Evolutionary conservation across 2,329 filamentous ascomycete species (phyloP).

Genomic region (Colletotrichum eleusines): DNA sequence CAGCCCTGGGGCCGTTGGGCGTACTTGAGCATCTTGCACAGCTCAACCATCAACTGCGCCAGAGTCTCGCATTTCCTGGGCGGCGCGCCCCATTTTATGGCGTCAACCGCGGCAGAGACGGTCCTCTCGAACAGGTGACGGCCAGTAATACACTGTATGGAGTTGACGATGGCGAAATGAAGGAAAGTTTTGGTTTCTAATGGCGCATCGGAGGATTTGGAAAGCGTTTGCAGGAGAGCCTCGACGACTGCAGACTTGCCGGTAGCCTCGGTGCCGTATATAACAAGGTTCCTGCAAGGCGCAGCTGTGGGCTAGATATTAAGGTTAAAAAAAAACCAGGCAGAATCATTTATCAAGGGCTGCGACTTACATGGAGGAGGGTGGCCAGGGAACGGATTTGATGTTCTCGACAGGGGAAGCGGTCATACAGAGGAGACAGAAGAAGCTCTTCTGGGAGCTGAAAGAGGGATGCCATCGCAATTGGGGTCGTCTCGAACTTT

Average conservation of each 20-base stretch:
- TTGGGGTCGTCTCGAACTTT: not conserved
- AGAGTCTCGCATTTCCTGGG: constrained; percentile 82
- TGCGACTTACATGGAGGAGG: constrained; percentile 61
- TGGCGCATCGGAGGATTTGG: constrained; percentile 47
- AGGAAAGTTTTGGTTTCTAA: constrained; percentile 59
- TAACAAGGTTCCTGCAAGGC: constrained; percentile 78
- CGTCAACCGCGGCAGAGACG: constrained; percentile 68
- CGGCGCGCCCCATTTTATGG: constrained; percentile 61
- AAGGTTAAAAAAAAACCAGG: not conserved
- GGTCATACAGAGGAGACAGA: constrained; percentile 58
- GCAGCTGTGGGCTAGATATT: constrained; percentile 69
- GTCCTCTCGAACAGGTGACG: constrained; percentile 83
- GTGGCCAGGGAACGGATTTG: constrained; percentile 71
- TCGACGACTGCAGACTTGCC: constrained; percentile 82
- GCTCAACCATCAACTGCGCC: constrained; percentile 78
- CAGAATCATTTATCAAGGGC: not conserved
- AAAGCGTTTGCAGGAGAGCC: constrained; percentile 67
- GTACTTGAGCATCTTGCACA: constrained; percentile 73
- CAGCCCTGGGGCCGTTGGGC: constrained; percentile 51
- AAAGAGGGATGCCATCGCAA: constrained; percentile 57
- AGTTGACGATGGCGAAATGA: constrained; percentile 73
- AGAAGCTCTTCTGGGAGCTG: constrained; percentile 65
- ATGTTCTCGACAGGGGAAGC: constrained; percentile 68
- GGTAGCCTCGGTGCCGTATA: constrained; percentile 88
- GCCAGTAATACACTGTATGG: constrained; percentile 81